Evolutionary conservation across 495 filamentous ascomycete species (phyloP), one percentile per base, ranked within the genome.

Genomic region (Poronia punctata): DNA sequence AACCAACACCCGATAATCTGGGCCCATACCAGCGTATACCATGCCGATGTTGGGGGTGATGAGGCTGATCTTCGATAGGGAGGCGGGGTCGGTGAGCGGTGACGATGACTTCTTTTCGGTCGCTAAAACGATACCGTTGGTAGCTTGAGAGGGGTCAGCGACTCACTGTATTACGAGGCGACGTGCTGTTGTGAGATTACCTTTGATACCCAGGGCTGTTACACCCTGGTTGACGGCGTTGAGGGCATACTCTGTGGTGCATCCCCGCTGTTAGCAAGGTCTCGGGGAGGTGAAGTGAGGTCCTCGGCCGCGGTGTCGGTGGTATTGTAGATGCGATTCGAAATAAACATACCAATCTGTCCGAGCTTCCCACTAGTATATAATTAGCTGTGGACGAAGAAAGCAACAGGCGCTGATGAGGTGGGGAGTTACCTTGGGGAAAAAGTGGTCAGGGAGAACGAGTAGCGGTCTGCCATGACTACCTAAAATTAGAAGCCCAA

Each of bases 81-180:
- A 97, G 40, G 82, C 78, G 40, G 89, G 82, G 60, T 95, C 90
- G 68, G 88, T 90, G 57, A 96, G 83, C 31, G 90, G 87, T 3
- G 92, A 95, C 12, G 88, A 93, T 25, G 90, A 96, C 68, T 99
- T 99, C 79, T 99, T 97, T 66, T 99, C 92, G 38, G 92, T 99
- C 29, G 92, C 92, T 48, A 99, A 86, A 48, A 99, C 93, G 67
- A 99, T 93, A 57, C 92, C 92, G 65, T 97, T 99, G 49, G 90
- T 96, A 41, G 90, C 90, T 95, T 46, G n/a, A 9, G 8, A 3
- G 10, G 18, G 35, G 19, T 32, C 7, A 27, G 34, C 16, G 20
- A 22, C 38, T 14, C 37, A 33, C 21, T 38, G 7, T n/a, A 26
- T 18, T 30, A 7, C 17, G 21, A 16, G 35, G 31, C 24, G 25